phyloP scores from a whole-genome alignment of 2,329 filamentous ascomycete genomes.

The Colletotrichum cereale region DNA sequence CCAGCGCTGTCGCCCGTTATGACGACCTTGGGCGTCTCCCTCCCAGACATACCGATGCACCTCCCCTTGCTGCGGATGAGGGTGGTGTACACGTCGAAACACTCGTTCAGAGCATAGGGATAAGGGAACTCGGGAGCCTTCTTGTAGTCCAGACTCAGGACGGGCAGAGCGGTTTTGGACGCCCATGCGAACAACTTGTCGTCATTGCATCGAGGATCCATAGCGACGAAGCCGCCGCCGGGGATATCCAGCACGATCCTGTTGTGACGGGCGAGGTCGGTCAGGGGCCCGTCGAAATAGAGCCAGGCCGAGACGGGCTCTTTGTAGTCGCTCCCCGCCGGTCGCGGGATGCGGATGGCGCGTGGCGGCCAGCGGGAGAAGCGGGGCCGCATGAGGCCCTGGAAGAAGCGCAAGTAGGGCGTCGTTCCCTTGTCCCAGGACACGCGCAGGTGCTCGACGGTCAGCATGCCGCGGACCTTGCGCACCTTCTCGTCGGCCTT shows the following conservation, averaged over 20 bases:
- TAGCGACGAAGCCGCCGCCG: slow-evolving; percentile 95
- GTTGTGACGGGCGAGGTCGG: slow-evolving; percentile 80
- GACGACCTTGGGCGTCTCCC: slow-evolving; percentile 55
- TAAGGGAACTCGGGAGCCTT: slow-evolving; percentile 66
- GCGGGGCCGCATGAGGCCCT: slow-evolving; percentile 79
- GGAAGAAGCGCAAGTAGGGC: slow-evolving; percentile 83
- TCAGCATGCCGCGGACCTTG: slow-evolving; percentile 87
- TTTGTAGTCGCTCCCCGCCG: slow-evolving; percentile 82
- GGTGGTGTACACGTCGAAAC: slow-evolving; percentile 60
- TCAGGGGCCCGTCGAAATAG: slow-evolving; percentile 91
- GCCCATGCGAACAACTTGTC: slow-evolving; percentile 96
- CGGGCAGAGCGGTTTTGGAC: slow-evolving; percentile 85
- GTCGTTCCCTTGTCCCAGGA: slow-evolving; percentile 96
- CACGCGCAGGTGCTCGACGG: slow-evolving; percentile 89
- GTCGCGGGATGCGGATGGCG: slow-evolving; percentile 85
- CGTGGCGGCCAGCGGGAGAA: slow-evolving; percentile 86
- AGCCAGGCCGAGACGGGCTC: slow-evolving; percentile 90
- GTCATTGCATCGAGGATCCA: slow-evolving; percentile 94
- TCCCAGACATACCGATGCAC: slow-evolving; percentile 60
- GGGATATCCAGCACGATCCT: slow-evolving; percentile 90
- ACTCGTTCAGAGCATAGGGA: slow-evolving; percentile 62
- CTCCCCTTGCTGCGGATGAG: slow-evolving; percentile 53
- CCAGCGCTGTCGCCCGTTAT: slow-evolving; percentile 64
- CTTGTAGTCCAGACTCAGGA: slow-evolving; percentile 89
- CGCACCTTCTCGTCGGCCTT: slow-evolving; percentile 96